Evolutionary conservation across 257 asterid species (phyloP).

Genomic region (Fraxinus americana): DNA sequence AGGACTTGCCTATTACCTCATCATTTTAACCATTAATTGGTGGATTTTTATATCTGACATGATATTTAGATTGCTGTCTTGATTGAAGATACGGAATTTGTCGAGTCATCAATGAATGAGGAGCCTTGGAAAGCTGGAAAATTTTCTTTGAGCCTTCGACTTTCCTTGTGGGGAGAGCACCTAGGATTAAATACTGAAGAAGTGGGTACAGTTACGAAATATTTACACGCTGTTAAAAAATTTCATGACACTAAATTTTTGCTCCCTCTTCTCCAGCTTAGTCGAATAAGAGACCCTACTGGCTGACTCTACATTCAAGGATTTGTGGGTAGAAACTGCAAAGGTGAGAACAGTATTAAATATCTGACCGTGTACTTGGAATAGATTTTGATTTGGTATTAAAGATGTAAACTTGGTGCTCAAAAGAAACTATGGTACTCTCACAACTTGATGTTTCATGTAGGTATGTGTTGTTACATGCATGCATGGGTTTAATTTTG

Average conservation of each 20-base stretch:
- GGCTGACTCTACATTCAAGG: slow-evolving; percentile 64
- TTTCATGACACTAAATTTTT: slow-evolving; percentile 7
- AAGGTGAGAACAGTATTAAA: slow-evolving; percentile 44
- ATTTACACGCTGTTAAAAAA: slow-evolving; percentile 3
- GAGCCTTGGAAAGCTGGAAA: slow-evolving; percentile 89
- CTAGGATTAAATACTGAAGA: slow-evolving; percentile 67
- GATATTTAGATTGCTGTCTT: slow-evolving; percentile 70
- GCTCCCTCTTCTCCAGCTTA: slow-evolving; percentile 46
- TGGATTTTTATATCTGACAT: slow-evolving; percentile 1
- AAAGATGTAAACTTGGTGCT: neutral
- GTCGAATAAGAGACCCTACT: slow-evolving; percentile 72
- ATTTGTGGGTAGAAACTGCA: slow-evolving; percentile 75
- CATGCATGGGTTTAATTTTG: neutral
- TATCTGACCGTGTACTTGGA: neutral
- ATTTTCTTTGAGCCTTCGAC: slow-evolving; percentile 70
- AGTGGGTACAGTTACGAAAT: slow-evolving; percentile 42
- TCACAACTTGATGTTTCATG: neutral
- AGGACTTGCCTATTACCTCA: neutral
- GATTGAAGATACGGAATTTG: slow-evolving; percentile 78
- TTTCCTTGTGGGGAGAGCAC: slow-evolving; percentile 92
- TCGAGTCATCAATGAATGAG: slow-evolving; percentile 78
- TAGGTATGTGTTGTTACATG: neutral
- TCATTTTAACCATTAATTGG: neutral
- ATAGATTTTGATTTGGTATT: neutral
- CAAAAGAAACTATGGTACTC: neutral